Conservation (phyloP, 2,329 filamentous ascomycete species). For the Aphanocladium album region DNA sequence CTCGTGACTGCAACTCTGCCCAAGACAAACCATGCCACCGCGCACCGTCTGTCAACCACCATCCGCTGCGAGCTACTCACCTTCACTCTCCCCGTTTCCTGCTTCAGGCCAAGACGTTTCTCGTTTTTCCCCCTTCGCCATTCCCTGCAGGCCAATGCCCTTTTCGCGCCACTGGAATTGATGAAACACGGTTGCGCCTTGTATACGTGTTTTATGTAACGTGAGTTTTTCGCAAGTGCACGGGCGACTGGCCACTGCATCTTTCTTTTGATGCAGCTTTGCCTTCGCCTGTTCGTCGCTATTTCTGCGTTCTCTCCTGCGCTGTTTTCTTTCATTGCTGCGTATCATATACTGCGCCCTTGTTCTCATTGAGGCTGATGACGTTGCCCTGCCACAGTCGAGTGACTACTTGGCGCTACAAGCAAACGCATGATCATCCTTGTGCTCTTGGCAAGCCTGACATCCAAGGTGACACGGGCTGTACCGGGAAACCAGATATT, state of each 20-base stretch:
- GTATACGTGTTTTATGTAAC: slow-evolving; percentile 7
- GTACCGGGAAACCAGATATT: not conserved
- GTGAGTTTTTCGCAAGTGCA: slow-evolving; percentile 6
- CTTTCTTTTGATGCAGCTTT: not conserved
- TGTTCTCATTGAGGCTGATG: not conserved
- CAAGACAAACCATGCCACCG: not conserved
- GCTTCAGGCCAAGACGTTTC: not conserved
- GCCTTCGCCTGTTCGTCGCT: not conserved
- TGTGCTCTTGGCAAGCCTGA: not conserved
- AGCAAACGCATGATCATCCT: not conserved
- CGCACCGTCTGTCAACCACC: not conserved
- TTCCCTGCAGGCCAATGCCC: not conserved
- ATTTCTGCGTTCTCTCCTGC: not conserved
- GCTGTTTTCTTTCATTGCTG: not conserved
- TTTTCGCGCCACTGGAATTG: not conserved
- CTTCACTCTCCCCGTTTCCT: not conserved
- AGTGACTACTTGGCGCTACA: not conserved
- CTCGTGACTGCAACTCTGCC: slow-evolving; percentile 8
- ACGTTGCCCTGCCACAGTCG: not conserved
- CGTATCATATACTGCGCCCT: not conserved
- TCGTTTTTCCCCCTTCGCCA: not conserved
- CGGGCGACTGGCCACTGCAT: not conserved
- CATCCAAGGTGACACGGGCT: not conserved
- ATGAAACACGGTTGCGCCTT: slow-evolving; percentile 4
- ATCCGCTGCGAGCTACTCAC: not conserved